Evolutionary conservation across 23 red algal species (phyloP), one percentile per base, ranked within the genome.

Genomic region (Pyropia yezoensis): DNA sequence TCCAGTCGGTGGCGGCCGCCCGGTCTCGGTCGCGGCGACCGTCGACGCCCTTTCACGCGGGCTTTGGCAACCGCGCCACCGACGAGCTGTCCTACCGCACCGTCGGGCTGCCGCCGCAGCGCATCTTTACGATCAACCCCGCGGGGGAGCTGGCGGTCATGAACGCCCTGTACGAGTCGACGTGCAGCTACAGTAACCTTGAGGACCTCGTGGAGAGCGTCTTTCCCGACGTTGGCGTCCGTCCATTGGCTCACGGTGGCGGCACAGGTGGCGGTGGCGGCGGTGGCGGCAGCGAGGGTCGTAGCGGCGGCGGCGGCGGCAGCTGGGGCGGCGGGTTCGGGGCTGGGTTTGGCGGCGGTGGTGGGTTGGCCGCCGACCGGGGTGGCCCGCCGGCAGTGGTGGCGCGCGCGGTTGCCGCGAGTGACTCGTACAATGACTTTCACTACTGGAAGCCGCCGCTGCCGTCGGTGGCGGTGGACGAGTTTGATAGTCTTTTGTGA

Each of bases 1-100:
- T 13, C 4, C 39, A 13, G 39, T 6, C 39, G 39, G 39, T 47
- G 39, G 39, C 39, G 39, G 11, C 39, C 0, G 39, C 11, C 4
- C 6, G 39, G 6, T 6, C 6, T 1, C 39, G 6, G 39, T 13
- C 9, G 39, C 11, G 39, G 7, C 39, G 39, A 8, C 12, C 39
- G 4, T 47, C 33, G 19, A 98, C 91, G 72, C 86, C 94, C 12
- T 98, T 98, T 70, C 85, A 85, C 74, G 94, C 94, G 0, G 94
- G 94, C 17, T 98, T 98, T 65, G 94, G 94, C 14, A 98, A 98
- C 78, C 63, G 94, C 18, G 75, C 76, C 14, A 90, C 86, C 12
- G 94, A 98, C 73, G 79, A 78, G 15, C 85, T 86, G 7, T 80
- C 78, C 0, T 98, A 98, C 57, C 30, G 79, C 50, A 74, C 79